Conservation (phyloP, 768 basidiomycete genomes). For the Pulveroboletus ravenelii region DNA sequence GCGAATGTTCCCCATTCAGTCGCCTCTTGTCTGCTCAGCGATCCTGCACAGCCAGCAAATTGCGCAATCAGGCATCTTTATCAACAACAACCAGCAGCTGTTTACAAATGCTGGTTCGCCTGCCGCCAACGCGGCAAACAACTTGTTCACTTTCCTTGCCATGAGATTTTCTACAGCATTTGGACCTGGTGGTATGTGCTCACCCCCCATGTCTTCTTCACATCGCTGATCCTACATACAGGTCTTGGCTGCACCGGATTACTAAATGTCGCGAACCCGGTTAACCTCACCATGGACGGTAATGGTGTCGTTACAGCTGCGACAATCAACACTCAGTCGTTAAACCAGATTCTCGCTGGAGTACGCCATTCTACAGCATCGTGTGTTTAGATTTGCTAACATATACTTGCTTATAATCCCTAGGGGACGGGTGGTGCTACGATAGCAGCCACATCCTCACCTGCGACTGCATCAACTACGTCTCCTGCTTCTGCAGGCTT, state of each 20-base stretch:
- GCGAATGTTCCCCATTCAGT: not conserved
- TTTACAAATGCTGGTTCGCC: slow-evolving; percentile 20
- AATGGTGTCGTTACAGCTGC: slow-evolving; percentile 26
- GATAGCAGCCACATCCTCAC: not conserved
- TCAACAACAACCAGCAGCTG: slow-evolving; percentile 18
- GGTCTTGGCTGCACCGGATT: slow-evolving; percentile 21
- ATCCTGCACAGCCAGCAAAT: slow-evolving; percentile 17
- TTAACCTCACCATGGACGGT: slow-evolving; percentile 21
- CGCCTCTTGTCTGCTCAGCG: not conserved
- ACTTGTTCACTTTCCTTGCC: slow-evolving; percentile 27
- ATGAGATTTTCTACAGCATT: slow-evolving; percentile 25
- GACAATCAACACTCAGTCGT: slow-evolving; percentile 16
- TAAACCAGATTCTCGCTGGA: slow-evolving; percentile 16
- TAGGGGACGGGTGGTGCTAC: slow-evolving; percentile 1
- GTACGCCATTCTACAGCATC: not conserved
- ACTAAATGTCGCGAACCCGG: slow-evolving; percentile 22
- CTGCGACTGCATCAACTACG: not conserved
- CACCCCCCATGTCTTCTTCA: not conserved
- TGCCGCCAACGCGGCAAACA: slow-evolving; percentile 18
- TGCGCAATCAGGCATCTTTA: slow-evolving; percentile 20
- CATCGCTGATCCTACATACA: slow-evolving; percentile 4
- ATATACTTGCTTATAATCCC: not conserved
- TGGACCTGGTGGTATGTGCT: slow-evolving; percentile 22
- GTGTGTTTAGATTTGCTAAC: not conserved
- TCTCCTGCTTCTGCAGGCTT: not conserved